Base-by-base conservation (phyloP, 176 grass and related monocot species). In the Raddia guianensis region DNA sequence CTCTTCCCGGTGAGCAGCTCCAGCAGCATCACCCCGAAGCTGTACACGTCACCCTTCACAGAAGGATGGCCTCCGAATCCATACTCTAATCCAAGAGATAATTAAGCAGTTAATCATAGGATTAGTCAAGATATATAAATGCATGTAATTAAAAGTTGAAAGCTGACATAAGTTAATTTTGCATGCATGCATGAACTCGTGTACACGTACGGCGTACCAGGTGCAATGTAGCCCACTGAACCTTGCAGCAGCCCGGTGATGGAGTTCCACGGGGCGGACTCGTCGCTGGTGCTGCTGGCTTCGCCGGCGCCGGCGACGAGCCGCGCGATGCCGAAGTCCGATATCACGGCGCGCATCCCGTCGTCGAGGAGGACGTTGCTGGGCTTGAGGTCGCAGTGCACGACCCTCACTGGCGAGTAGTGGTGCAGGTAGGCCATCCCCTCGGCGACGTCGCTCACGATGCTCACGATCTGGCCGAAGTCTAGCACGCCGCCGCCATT, bases 371-470 rank as follows among this genome's bases (percentile, higher is more conserved):
- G 91, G 44, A 97, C 85, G 69, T 97, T 97, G 91, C 94, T 92
- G 0, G 94, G 89, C 73, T 97, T 97, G 16, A 97, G 85, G 80
- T 97, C 94, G 47, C 91, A 97, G 63, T 97, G 94, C 70, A 94
- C 87, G 47, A 98, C 90, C 73, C 66, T 87, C 19, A 94, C 88
- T 65, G 88, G 90, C 76, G 90, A 84, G 77, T 94, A 94, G 81
- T 94, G 92, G 78, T 98, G 95, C 83, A 98, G 75, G 69, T 94
- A 98, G 16, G 95, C 90, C 76, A 98, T 82, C 16, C 95, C 95
- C 80, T 98, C 86, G 9, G 92, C 95, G 43, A 98, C 81, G 78
- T 98, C 95, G 74, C 86, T 83, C 56, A 76, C 81, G 70, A 98
- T 70, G 86, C 74, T 80, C 43, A 98, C 48, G 21, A 98, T 60